Conservation (phyloP, 305 asterid genomes). For the Rubia tinctorum region DNA sequence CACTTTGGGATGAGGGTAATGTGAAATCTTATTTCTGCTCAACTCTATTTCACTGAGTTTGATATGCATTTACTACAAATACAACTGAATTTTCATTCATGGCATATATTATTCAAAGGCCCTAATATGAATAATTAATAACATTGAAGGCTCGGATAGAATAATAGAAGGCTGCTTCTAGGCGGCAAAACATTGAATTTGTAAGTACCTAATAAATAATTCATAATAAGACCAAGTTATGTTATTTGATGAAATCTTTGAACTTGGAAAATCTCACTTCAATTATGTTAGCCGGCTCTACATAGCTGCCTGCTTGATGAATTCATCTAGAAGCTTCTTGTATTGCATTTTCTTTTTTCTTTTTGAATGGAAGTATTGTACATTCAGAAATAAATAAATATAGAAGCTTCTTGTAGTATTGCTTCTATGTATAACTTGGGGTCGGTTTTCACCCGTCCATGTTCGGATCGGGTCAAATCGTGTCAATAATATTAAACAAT, state of each 20-base stretch:
- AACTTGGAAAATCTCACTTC: not conserved
- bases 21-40: too few species aligned
- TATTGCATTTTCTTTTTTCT: too few species aligned
- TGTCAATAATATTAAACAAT: too few species aligned
- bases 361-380: too few species aligned
- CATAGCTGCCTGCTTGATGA: not conserved
- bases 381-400: too few species aligned
- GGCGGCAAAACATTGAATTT: conserved; percentile 2
- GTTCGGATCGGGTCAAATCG: too few species aligned
- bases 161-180: not conserved
- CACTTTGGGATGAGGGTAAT: too few species aligned
- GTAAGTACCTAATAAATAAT: not conserved
- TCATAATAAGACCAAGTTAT: not conserved
- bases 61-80: too few species aligned
- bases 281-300: not conserved
- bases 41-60: too few species aligned
- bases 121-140: not conserved
- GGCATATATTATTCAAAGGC: not conserved
- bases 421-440: too few species aligned
- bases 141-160: not conserved
- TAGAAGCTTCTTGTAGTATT: too few species aligned
- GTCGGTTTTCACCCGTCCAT: too few species aligned
- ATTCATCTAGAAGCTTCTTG: not conserved
- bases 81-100: not conserved
- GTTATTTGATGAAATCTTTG: not conserved